These are phyloP conservation scores for Madurella mycetomatis DNA, from an alignment of 2,329 filamentous ascomycete genomes.

Conservation along the genomic window DNA sequence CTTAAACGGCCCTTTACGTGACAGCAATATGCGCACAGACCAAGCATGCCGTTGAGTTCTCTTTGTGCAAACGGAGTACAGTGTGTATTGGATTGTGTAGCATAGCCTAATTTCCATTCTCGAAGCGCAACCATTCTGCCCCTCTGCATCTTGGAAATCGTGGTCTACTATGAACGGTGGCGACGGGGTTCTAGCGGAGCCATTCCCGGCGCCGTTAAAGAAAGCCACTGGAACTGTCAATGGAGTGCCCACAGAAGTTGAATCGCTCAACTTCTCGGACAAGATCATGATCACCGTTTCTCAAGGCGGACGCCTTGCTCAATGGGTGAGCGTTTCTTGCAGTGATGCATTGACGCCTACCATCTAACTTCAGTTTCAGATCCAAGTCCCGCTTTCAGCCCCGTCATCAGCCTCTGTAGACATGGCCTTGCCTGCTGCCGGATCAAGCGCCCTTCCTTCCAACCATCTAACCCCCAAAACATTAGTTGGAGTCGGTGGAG, in stretches of 20 bases:
- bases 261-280: constrained; percentile 72
- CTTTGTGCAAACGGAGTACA: too few species aligned
- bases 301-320: constrained; percentile 77
- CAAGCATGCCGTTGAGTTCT: background rate
- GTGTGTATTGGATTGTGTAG: constrained; percentile 7
- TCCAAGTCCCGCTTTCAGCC: constrained; percentile 73
- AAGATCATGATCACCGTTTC: constrained; percentile 87
- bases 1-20: background rate
- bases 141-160: background rate
- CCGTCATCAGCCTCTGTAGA: constrained; percentile 61
- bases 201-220: constrained; percentile 65
- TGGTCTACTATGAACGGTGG: constrained; percentile 17
- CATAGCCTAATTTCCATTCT: too few species aligned
- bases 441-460: constrained; percentile 61
- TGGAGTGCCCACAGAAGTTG: constrained; percentile 66
- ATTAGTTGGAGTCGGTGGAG: constrained; percentile 75
- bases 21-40: background rate
- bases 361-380: constrained; percentile 38
- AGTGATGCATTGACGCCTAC: constrained; percentile 18
- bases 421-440: constrained; percentile 48
- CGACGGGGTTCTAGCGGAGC: constrained; percentile 42
- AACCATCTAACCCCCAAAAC: constrained; percentile 81
- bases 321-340: constrained; percentile 66
- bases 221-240: constrained; percentile 59
- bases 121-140: too few species aligned